A percentile compares a stretch with the other conserved stretches of the same genome.
Evolutionary conservation across 495 filamentous ascomycete species (phyloP).

Genomic region (Aspergillus hancockii): DNA sequence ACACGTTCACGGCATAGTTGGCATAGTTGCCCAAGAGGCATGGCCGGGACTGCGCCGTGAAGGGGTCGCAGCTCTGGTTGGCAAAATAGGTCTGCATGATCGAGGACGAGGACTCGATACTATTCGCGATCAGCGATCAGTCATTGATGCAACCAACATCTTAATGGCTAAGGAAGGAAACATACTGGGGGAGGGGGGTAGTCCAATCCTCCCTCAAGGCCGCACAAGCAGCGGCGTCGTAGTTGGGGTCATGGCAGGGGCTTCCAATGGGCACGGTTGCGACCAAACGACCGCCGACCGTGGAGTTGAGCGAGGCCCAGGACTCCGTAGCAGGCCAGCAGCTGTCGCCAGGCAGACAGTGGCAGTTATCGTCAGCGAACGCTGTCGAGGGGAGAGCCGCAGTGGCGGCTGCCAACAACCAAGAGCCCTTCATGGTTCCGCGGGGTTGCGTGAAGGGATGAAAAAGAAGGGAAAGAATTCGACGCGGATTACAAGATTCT

Average conservation of each 20-base stretch:
- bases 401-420: slow-evolving; percentile 19
- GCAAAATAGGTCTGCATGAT: slow-evolving; percentile 46
- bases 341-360: slow-evolving; percentile 40
- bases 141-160: neutral
- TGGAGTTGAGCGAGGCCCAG: slow-evolving; percentile 48
- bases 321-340: slow-evolving; percentile 46
- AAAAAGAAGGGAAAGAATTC: neutral
- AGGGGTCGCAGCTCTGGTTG: slow-evolving; percentile 59
- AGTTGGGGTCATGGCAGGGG: slow-evolving; percentile 49
- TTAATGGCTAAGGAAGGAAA: neutral
- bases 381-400: slow-evolving; percentile 25
- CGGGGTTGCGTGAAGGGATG: slow-evolving; percentile 1
- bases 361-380: slow-evolving; percentile 25
- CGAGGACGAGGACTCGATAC: slow-evolving; percentile 37
- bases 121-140: neutral
- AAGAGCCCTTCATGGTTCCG: slow-evolving; percentile 31
- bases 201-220: slow-evolving; percentile 30
- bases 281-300: slow-evolving; percentile 45
- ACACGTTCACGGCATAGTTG: slow-evolving; percentile 51
- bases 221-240: slow-evolving; percentile 34
- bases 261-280: slow-evolving; percentile 45
- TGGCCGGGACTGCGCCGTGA: slow-evolving; percentile 37
- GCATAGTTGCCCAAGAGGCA: slow-evolving; percentile 63
- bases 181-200: slow-evolving; percentile 37
- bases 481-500: neutral